Conservation (phyloP, 2,329 filamentous ascomycete species). For the Xylariaceae sp. region DNA sequence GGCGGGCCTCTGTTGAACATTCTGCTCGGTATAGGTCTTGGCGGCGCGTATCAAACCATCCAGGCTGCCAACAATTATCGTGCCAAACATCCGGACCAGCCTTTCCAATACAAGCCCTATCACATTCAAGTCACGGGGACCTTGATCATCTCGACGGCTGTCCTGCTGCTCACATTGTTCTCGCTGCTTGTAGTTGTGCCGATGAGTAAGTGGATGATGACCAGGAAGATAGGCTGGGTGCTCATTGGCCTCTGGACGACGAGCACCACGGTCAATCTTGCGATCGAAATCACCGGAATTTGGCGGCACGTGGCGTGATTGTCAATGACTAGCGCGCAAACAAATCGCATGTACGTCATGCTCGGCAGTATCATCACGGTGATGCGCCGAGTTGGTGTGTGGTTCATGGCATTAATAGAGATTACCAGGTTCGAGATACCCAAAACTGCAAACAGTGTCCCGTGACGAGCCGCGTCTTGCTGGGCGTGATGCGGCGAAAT, state of each 20-base stretch:
- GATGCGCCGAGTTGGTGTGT: conserved; percentile 9
- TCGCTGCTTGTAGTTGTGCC: conserved; percentile 78
- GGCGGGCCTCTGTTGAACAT: conserved; percentile 99
- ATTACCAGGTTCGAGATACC: conserved; percentile 6
- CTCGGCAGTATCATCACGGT: conserved; percentile 1
- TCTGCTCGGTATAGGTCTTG: conserved; percentile 86
- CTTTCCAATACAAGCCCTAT: conserved; percentile 69
- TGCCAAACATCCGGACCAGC: conserved; percentile 60
- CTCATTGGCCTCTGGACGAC: conserved; percentile 76
- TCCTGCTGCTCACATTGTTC: conserved; percentile 73
- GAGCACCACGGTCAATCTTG: conserved; percentile 76
- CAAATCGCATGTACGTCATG: conserved; percentile 17
- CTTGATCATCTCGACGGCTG: conserved; percentile 78
- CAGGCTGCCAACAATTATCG: conserved; percentile 62
- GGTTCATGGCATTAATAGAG: conserved; percentile 10
- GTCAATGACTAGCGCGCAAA: conserved; percentile 4
- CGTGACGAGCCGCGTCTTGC: neutral
- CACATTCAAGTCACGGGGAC: conserved; percentile 80
- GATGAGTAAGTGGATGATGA: conserved; percentile 81
- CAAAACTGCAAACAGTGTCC: neutral
- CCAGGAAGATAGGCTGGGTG: conserved; percentile 72
- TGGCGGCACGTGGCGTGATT: conserved; percentile 40
- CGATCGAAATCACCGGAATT: conserved; percentile 66
- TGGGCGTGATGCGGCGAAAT: neutral
- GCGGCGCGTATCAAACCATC: conserved; percentile 83